Percentiles rank a stretch among this genome's conserved stretches.
Evolutionary conservation across 2,329 filamentous ascomycete species (phyloP).

Genomic region (Diaporthe sp.): DNA sequence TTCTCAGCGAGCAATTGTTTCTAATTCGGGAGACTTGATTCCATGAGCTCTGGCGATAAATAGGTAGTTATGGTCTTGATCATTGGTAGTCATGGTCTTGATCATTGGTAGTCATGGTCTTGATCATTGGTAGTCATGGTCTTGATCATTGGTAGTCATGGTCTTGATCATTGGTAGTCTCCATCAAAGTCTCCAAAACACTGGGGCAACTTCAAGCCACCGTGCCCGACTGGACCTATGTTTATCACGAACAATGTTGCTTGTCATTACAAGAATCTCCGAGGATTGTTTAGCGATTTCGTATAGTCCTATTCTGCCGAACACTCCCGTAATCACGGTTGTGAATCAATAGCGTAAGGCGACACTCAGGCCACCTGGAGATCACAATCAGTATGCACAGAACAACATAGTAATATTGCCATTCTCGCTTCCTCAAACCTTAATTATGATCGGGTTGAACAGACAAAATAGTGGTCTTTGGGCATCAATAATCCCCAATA

Average conservation of each 20-base stretch:
- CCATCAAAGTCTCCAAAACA: background rate
- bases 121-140: background rate
- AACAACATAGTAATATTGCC: background rate
- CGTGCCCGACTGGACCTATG: background rate
- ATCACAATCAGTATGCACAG: background rate
- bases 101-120: no score
- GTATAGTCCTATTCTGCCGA: no score
- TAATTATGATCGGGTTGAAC: background rate
- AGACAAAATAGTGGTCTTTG: background rate
- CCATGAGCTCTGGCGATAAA: background rate
- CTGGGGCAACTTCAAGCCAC: no score
- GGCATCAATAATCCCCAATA: background rate
- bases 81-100: background rate
- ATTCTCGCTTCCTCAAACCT: constrained; percentile 1
- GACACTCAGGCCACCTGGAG: background rate
- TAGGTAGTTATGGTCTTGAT: background rate
- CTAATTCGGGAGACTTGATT: background rate
- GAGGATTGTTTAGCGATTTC: no score
- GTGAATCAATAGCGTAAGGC: no score
- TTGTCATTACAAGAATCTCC: background rate
- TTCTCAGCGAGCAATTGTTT: background rate
- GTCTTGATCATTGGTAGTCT: background rate
- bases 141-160: background rate
- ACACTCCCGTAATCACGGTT: background rate
- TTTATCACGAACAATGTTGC: background rate